phyloP scores from a whole-genome alignment of 2,329 filamentous ascomycete genomes.

The Periconia macrospinosa region DNA sequence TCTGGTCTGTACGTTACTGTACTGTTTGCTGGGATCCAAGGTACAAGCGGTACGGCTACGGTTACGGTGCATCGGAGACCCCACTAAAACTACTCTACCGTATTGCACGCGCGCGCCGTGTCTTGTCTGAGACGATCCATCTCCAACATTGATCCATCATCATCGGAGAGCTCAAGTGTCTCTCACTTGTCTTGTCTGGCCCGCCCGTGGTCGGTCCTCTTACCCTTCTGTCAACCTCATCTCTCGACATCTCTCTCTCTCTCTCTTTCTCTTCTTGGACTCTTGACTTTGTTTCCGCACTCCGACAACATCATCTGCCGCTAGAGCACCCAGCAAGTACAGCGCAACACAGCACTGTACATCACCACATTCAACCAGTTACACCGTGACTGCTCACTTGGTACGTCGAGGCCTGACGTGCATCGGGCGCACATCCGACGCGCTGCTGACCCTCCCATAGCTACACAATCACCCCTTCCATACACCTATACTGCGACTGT shows the following conservation, averaged over 20 bases:
- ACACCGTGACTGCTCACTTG: background rate
- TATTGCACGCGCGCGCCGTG: constrained; percentile 4
- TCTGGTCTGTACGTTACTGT: too few relatives aligned
- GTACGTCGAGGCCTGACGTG: background rate
- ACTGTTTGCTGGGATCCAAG: constrained; percentile 3
- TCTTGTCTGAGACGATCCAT: background rate
- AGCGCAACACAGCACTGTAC: too few relatives aligned
- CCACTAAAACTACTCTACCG: constrained; percentile 7
- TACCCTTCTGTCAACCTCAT: too few relatives aligned
- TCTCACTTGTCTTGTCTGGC: background rate
- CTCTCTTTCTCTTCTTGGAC: too few relatives aligned
- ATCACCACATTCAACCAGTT: background rate
- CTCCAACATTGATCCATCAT: background rate
- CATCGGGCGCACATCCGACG: background rate
- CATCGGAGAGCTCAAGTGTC: background rate
- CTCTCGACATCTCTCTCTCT: too few relatives aligned
- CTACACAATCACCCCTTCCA: background rate
- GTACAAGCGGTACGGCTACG: too few relatives aligned
- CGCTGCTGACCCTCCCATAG: background rate
- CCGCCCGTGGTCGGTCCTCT: too few relatives aligned
- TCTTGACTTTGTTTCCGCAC: too few relatives aligned
- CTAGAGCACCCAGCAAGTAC: too few relatives aligned
- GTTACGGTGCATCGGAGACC: constrained; percentile 1
- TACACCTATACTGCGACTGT: background rate
- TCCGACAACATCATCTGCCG: too few relatives aligned